phyloP scores from a whole-genome alignment of 371 early-diverging fungal genomes.

The Syncephalastrum sp. region DNA sequence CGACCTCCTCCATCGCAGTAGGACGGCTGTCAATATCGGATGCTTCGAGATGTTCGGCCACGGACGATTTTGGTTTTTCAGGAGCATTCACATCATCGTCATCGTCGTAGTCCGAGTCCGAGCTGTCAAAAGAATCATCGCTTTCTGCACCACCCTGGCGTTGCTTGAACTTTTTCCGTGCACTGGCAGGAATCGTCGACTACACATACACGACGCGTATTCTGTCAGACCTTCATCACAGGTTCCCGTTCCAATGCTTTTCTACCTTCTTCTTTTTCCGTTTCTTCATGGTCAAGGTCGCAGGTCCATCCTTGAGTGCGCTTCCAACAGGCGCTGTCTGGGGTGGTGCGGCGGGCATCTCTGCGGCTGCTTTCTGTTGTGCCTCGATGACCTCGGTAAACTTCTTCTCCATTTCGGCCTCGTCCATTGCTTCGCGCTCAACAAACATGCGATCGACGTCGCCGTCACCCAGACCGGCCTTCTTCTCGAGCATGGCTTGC shows the following conservation, averaged over 20 bases:
- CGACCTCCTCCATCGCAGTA: slow-evolving; percentile 43
- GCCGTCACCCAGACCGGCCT: slow-evolving; percentile 65
- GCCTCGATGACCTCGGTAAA: slow-evolving; percentile 1
- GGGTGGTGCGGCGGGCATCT: slow-evolving; percentile 4
- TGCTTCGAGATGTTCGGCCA: slow-evolving; percentile 28
- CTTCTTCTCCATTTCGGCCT: slow-evolving; percentile 17
- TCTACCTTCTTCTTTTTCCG: slow-evolving; percentile 48
- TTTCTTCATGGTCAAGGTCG: slow-evolving; percentile 35
- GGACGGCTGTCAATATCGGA: slow-evolving; percentile 30
- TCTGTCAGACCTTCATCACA: neutral
- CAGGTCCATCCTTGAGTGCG: slow-evolving; percentile 43
- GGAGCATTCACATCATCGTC: slow-evolving; percentile 32
- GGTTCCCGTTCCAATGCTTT: neutral
- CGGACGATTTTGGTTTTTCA: slow-evolving; percentile 29
- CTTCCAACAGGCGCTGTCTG: slow-evolving; percentile 35
- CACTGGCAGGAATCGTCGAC: slow-evolving; percentile 44
- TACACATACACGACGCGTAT: slow-evolving; percentile 4
- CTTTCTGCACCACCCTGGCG: slow-evolving; percentile 55
- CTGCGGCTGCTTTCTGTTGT: slow-evolving; percentile 7
- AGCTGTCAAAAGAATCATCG: slow-evolving; percentile 66
- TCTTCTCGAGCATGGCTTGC: slow-evolving; percentile 72
- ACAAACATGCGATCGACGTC: slow-evolving; percentile 44
- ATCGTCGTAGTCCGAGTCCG: slow-evolving; percentile 62
- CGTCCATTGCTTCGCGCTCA: slow-evolving; percentile 37
- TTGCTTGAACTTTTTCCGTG: slow-evolving; percentile 43